Evolutionary conservation across 2,329 filamentous ascomycete species (phyloP).

Genomic region (Penicillium sclerotigenum): DNA sequence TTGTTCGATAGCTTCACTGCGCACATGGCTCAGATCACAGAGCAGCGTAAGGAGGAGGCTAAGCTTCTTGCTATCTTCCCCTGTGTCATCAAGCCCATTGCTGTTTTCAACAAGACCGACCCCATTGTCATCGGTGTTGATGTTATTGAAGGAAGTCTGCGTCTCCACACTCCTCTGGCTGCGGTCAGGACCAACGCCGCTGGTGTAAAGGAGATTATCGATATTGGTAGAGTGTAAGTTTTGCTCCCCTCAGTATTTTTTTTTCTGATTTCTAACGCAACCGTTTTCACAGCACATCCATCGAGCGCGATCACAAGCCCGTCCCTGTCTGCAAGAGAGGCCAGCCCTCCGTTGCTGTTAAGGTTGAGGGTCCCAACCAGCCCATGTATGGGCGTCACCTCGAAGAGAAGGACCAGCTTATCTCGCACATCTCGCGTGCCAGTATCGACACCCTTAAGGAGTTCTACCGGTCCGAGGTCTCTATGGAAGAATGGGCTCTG

Average conservation of each 20-base stretch:
- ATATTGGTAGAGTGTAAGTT: slow-evolving; percentile 87
- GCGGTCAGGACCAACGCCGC: slow-evolving; percentile 79
- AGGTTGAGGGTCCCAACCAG: slow-evolving; percentile 92
- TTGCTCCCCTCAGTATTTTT: not conserved
- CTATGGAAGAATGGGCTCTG: slow-evolving; percentile 89
- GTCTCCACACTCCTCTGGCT: slow-evolving; percentile 83
- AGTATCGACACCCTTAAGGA: slow-evolving; percentile 96
- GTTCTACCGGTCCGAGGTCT: slow-evolving; percentile 83
- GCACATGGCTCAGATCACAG: slow-evolving; percentile 82
- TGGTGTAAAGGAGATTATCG: slow-evolving; percentile 77
- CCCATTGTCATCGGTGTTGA: slow-evolving; percentile 96
- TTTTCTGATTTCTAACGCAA: slow-evolving; percentile 14
- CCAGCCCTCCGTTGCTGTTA: slow-evolving; percentile 94
- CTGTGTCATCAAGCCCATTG: slow-evolving; percentile 82
- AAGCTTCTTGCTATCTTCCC: slow-evolving; percentile 97
- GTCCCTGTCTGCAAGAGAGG: slow-evolving; percentile 90
- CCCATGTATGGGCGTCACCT: slow-evolving; percentile 92
- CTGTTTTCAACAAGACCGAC: slow-evolving; percentile 96
- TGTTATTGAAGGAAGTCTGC: slow-evolving; percentile 83
- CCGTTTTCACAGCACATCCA: slow-evolving; percentile 65
- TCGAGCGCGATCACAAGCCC: slow-evolving; percentile 97
- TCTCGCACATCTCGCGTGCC: slow-evolving; percentile 79
- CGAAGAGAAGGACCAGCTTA: slow-evolving; percentile 84
- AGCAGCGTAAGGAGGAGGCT: slow-evolving; percentile 92
- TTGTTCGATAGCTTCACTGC: slow-evolving; percentile 94